These are phyloP conservation scores for Ophiobolus disseminans DNA, from an alignment of 2,329 filamentous ascomycete species.

Conservation along the genomic window DNA sequence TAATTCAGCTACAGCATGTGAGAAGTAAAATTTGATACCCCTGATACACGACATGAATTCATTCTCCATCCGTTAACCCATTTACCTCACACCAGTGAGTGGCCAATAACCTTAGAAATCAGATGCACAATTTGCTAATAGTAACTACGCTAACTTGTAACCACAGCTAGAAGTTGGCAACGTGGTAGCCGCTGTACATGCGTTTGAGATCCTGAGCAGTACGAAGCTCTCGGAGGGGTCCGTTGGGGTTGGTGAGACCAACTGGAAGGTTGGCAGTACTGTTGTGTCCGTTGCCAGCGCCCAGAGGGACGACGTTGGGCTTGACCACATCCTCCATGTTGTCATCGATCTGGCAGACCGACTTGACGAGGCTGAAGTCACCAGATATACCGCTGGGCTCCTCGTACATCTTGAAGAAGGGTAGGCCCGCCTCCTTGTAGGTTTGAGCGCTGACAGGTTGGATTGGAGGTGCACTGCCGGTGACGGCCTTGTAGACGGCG, in stretches of 20 bases:
- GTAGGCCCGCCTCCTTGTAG: slow-evolving; percentile 44
- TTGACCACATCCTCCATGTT: slow-evolving; percentile 17
- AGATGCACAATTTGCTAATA: no score
- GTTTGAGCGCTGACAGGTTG: slow-evolving; percentile 45
- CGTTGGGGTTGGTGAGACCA: slow-evolving; percentile 21
- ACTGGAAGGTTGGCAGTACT: neutral
- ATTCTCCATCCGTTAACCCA: no score
- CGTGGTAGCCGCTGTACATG: slow-evolving; percentile 12
- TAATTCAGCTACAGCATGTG: no score
- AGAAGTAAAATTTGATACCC: no score
- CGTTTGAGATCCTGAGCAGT: slow-evolving; percentile 23
- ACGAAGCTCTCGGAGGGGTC: slow-evolving; percentile 22
- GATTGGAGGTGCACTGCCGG: slow-evolving; percentile 42
- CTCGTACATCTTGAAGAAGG: slow-evolving; percentile 49
- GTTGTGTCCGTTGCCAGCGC: neutral
- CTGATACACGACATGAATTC: no score
- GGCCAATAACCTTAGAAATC: no score
- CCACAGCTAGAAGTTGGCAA: slow-evolving; percentile 11
- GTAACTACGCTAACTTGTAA: no score
- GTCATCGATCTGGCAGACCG: slow-evolving; percentile 32
- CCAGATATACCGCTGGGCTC: slow-evolving; percentile 37
- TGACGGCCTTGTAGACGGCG: slow-evolving; percentile 43
- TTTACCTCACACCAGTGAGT: no score
- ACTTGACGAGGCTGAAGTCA: slow-evolving; percentile 35
- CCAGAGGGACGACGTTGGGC: neutral